A percentile compares a stretch with the other conserved stretches of the same genome.
These are phyloP conservation scores for Sporopachydermia cereana DNA, from an alignment of 1,139 yeast genomes.

Conservation along the genomic window DNA sequence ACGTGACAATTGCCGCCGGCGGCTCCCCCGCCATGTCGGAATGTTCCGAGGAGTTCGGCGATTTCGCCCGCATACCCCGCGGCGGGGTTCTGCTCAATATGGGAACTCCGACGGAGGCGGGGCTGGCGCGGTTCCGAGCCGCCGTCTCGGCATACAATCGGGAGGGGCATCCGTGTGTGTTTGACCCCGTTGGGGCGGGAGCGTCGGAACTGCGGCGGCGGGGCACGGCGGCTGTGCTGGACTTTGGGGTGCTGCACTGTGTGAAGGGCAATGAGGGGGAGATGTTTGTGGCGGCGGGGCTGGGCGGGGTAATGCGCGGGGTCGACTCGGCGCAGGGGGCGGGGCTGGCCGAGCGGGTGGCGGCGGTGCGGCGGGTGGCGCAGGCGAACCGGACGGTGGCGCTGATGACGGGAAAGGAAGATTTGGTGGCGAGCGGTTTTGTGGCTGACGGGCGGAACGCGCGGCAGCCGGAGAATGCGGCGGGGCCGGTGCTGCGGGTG, in stretches of 20 bases:
- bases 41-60: slow-evolving; percentile 51
- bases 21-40: slow-evolving; percentile 94
- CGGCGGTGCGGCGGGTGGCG: slow-evolving; percentile 44
- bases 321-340: slow-evolving; percentile 47
- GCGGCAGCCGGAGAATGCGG: slow-evolving; percentile 12
- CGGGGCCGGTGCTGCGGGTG: slow-evolving; percentile 25
- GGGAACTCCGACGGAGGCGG: slow-evolving; percentile 51
- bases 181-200: slow-evolving; percentile 91
- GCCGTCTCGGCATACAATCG: slow-evolving; percentile 54
- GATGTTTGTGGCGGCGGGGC: slow-evolving; percentile 38
- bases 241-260: slow-evolving; percentile 50
- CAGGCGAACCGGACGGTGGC: slow-evolving; percentile 46
- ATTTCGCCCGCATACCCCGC: slow-evolving; percentile 44
- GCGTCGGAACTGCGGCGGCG: slow-evolving; percentile 52
- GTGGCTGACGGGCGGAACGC: slow-evolving; percentile 18
- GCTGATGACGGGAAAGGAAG: slow-evolving; percentile 54
- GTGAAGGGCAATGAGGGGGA: slow-evolving; percentile 89
- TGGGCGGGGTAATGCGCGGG: slow-evolving; percentile 48
- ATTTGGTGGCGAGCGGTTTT: slow-evolving; percentile 35
- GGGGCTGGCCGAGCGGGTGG: slow-evolving; percentile 22
- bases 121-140: slow-evolving; percentile 32
- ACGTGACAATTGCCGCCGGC: slow-evolving; percentile 76
- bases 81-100: slow-evolving; percentile 58
- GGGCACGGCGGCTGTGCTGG: slow-evolving; percentile 38
- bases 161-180: slow-evolving; percentile 49